Conservation (phyloP, 1,139 yeast species). For the Kodamaea sp. region DNA sequence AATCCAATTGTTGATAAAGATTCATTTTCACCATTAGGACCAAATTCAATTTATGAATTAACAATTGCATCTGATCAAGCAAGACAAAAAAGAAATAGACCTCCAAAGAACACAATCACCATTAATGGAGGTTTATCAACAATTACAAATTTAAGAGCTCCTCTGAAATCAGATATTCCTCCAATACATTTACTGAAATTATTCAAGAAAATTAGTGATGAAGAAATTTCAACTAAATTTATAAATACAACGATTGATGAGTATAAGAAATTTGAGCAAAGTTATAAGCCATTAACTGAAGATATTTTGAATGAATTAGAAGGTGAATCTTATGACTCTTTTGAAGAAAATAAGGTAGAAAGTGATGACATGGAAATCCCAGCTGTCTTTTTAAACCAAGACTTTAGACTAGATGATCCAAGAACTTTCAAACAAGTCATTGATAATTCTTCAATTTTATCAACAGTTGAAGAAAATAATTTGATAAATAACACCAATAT, state of each 20-base stretch:
- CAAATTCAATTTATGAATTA: slow-evolving; percentile 73
- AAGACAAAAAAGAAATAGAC: slow-evolving; percentile 31
- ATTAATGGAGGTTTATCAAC: slow-evolving; percentile 42
- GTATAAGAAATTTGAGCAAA: slow-evolving; percentile 51
- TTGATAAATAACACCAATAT: slow-evolving; percentile 47
- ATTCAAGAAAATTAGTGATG: slow-evolving; percentile 46
- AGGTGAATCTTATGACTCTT: slow-evolving; percentile 17
- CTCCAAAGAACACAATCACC: slow-evolving; percentile 32
- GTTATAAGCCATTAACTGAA: slow-evolving; percentile 46
- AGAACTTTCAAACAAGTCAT: slow-evolving; percentile 74
- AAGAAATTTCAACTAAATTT: slow-evolving; percentile 41
- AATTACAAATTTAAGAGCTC: slow-evolving; percentile 52
- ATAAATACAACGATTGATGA: slow-evolving; percentile 47
- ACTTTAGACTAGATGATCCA: slow-evolving; percentile 85
- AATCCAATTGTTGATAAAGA: slow-evolving; percentile 17
- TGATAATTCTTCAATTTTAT: slow-evolving; percentile 45
- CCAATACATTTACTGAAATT: slow-evolving; percentile 66
- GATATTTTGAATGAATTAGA: slow-evolving; percentile 46
- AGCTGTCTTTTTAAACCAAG: slow-evolving; percentile 56
- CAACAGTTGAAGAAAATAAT: slow-evolving; percentile 17
- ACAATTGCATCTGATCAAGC: slow-evolving; percentile 57
- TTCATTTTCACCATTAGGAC: slow-evolving; percentile 63
- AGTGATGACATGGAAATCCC: slow-evolving; percentile 50
- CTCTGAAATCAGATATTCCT: slow-evolving; percentile 82
- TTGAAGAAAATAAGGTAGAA: slow-evolving; percentile 10